These are phyloP conservation scores for Solanum medicagineum DNA, from an alignment of 257 asterid genomes.

Conservation along the genomic window DNA sequence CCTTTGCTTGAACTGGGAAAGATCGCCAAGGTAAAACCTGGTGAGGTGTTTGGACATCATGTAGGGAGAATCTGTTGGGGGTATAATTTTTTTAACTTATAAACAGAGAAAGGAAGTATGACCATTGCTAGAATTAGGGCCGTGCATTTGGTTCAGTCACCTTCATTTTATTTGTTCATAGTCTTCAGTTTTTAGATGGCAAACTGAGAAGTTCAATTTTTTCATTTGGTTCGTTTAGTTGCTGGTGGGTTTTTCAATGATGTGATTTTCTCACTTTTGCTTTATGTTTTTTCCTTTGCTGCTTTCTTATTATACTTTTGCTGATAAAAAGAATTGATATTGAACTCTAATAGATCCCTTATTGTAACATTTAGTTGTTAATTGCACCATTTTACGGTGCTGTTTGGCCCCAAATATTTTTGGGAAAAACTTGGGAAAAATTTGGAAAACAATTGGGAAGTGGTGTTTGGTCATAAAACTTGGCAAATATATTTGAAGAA, in stretches of 20 bases:
- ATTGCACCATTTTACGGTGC: background rate
- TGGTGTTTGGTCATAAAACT: too few species aligned
- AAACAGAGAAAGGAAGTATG: background rate
- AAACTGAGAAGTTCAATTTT: background rate
- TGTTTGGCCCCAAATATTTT: too few species aligned
- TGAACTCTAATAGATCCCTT: background rate
- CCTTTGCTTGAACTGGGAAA: conserved; percentile 65
- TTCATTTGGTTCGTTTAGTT: background rate
- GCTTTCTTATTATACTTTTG: background rate
- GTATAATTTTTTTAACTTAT: background rate
- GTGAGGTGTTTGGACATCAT: background rate
- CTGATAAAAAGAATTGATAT: background rate
- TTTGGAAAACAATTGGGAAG: too few species aligned
- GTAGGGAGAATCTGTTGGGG: background rate
- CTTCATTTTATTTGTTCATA: background rate
- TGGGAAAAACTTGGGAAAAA: too few species aligned
- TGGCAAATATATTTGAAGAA: too few species aligned
- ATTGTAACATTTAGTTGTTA: background rate
- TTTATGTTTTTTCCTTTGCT: background rate
- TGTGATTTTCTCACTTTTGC: background rate
- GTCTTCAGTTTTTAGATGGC: background rate
- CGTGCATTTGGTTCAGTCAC: background rate
- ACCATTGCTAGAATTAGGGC: background rate
- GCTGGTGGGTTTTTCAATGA: background rate
- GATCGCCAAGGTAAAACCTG: conserved; percentile 41